A percentile compares a stretch with the other conserved stretches of the same genome.
Conservation (phyloP, 179 eudicot species). For the Corrigiola litoralis region DNA sequence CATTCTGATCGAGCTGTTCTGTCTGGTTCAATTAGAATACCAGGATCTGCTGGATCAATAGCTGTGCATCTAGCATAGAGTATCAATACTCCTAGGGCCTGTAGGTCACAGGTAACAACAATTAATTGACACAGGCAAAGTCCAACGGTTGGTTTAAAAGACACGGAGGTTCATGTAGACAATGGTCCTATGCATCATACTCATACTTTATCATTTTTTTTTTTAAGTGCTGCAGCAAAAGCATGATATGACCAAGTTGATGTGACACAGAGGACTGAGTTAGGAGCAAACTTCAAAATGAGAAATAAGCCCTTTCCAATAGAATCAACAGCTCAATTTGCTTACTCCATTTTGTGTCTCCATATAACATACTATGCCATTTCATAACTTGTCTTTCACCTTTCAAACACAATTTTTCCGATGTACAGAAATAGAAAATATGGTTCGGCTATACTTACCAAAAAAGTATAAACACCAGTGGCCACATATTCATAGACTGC, state of each 20-base stretch:
- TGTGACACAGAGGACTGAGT: not conserved
- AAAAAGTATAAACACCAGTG: slow-evolving; percentile 31
- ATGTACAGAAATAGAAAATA: not conserved
- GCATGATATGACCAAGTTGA: no score
- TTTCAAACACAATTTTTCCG: not conserved
- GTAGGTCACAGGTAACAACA: slow-evolving; percentile 8
- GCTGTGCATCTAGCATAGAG: slow-evolving; percentile 38
- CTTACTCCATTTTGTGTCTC: no score
- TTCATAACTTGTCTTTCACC: no score
- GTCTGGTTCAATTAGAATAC: slow-evolving; percentile 52
- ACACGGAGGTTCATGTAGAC: no score
- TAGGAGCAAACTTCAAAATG: not conserved
- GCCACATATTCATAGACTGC: slow-evolving; percentile 30
- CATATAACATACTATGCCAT: no score
- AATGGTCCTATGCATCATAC: no score
- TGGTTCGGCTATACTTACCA: slow-evolving; percentile 26
- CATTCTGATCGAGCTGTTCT: slow-evolving; percentile 40
- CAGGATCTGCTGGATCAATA: slow-evolving; percentile 52
- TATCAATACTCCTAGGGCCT: slow-evolving; percentile 34
- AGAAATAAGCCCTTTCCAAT: not conserved
- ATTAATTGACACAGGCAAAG: no score
- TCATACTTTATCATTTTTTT: no score
- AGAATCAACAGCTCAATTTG: no score
- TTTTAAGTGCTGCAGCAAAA: no score
- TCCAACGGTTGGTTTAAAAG: no score